Base-by-base conservation (phyloP, 2,329 filamentous ascomycete species). In the Colletotrichum higginsianum region DNA sequence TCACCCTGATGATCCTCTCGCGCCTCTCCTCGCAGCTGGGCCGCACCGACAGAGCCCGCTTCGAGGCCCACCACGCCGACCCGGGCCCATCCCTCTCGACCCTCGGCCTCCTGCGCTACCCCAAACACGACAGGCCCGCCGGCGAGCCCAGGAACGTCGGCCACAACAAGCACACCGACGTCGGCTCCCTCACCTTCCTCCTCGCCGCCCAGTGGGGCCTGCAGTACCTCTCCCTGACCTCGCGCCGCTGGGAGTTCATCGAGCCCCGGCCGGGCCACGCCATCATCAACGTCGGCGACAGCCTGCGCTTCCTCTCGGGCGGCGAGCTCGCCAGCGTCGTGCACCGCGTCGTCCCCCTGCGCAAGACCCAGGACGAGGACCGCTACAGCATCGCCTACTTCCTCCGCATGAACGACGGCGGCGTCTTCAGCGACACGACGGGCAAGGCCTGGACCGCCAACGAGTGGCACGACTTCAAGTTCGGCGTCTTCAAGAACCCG, bases 261-360 rank as follows among this genome's bases (percentile, higher is more conserved):
- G 71, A 68, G 49, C 79, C 80, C 4, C 73, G 74, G 23, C 71
- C 75, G 1, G 74, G 74, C 2, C 75, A 78, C 66, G 79, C 78
- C 16, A 76, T 82, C 57, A 75, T 80, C 71, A 82, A 80, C 72
- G 75, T 82, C 40, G 80, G 79, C 3, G 79, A 82, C 66, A 73
- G 74, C 18, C 63, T 80, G 55, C 76, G 64, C n/a, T 68, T 72
- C 42, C 60, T 73, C 4, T 68, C 69, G 12, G 47, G 53, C 13
- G 47, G 49, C 18, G 35, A 49, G 12, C 57, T 75, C 16, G 42
- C 61, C 35, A 71, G 66, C 3, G 61, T 49, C 11, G 40, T 75
- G 26, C 74, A 74, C 53, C 66, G 72, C 15, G 73, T 75, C 1
- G 23, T 74, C 1, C 73, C 73, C 0, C 35, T 18, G 16, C 38